Conservation (phyloP, 2,329 filamentous ascomycete genomes). For the Fusarium buxicola region DNA sequence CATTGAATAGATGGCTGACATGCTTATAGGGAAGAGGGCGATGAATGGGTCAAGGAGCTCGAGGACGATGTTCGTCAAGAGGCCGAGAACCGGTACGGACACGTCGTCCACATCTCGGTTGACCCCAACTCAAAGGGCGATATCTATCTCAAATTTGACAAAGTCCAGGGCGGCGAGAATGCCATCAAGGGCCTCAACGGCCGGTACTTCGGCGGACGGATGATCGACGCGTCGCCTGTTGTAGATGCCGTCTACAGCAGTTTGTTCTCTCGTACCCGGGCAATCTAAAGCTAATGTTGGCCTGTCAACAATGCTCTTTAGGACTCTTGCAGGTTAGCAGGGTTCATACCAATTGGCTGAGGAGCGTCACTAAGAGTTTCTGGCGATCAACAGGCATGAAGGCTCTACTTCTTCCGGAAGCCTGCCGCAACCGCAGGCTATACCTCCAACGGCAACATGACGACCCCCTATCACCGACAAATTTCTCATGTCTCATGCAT, state of each 20-base stretch:
- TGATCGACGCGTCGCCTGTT: constrained; percentile 94
- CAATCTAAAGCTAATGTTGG: constrained; percentile 76
- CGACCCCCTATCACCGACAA: constrained; percentile 13
- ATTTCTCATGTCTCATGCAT: constrained; percentile 30
- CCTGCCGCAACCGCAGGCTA: constrained; percentile 11
- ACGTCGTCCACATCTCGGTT: constrained; percentile 95
- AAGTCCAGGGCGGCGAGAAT: constrained; percentile 94
- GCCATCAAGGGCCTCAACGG: constrained; percentile 98
- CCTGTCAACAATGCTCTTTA: constrained; percentile 59
- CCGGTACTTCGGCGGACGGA: constrained; percentile 91
- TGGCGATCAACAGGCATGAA: constrained; percentile 46
- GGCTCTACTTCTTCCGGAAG: constrained; percentile 38
- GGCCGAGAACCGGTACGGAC: constrained; percentile 95
- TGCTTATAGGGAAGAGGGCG: constrained; percentile 78
- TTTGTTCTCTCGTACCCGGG: constrained; percentile 88
- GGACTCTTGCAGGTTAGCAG: constrained; percentile 58
- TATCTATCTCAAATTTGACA: constrained; percentile 98
- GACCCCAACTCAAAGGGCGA: constrained; percentile 95
- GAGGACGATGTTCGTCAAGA: constrained; percentile 94
- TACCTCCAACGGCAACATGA: constrained; percentile 21
- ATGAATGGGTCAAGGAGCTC: constrained; percentile 90
- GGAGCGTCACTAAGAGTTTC: constrained; percentile 44
- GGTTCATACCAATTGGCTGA: constrained; percentile 42
- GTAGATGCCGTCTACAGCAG: constrained; percentile 99
- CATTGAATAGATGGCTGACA: constrained; percentile 49